Evolutionary conservation across 495 filamentous ascomycete genomes (phyloP).

Genomic region (Aspergillus saccharolyticus): DNA sequence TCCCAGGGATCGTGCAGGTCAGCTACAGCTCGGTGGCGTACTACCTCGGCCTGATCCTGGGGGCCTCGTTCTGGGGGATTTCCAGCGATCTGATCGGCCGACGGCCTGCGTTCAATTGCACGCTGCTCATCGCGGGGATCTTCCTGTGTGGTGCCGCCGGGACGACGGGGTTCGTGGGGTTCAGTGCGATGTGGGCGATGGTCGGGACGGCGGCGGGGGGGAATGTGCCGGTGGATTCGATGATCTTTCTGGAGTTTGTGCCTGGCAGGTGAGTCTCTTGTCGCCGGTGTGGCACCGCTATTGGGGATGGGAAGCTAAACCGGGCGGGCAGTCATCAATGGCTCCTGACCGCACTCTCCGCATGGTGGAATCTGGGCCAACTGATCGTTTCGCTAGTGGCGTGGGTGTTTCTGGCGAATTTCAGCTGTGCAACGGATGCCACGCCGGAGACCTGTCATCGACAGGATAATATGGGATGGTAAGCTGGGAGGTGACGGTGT

Average conservation of each 20-base stretch:
- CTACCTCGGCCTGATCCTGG: slow-evolving; percentile 32
- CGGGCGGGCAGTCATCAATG: slow-evolving; percentile 25
- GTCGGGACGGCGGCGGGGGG: slow-evolving; percentile 32
- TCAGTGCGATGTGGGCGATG: slow-evolving; percentile 31
- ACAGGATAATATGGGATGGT: slow-evolving; percentile 34
- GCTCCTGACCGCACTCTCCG: slow-evolving; percentile 27
- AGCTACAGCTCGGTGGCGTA: slow-evolving; percentile 36
- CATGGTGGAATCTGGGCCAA: slow-evolving; percentile 34
- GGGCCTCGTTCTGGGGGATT: slow-evolving; percentile 32
- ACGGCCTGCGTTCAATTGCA: slow-evolving; percentile 28
- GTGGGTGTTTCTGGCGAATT: slow-evolving; percentile 34
- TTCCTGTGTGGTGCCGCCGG: slow-evolving; percentile 29
- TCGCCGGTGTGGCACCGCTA: no score
- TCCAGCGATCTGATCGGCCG: slow-evolving; percentile 31
- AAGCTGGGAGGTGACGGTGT: no score
- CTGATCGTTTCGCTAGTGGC: slow-evolving; percentile 28
- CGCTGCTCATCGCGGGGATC: slow-evolving; percentile 24
- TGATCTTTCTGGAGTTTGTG: slow-evolving; percentile 32
- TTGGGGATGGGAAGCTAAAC: no score
- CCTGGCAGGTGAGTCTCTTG: slow-evolving; percentile 18
- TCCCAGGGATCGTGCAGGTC: slow-evolving; percentile 23
- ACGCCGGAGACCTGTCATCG: slow-evolving; percentile 24
- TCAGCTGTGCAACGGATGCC: slow-evolving; percentile 25
- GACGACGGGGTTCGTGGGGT: slow-evolving; percentile 27
- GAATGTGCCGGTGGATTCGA: slow-evolving; percentile 31